Conservation (phyloP, 1,284 basidiomycete species). For the Coriolopsis trogii region DNA sequence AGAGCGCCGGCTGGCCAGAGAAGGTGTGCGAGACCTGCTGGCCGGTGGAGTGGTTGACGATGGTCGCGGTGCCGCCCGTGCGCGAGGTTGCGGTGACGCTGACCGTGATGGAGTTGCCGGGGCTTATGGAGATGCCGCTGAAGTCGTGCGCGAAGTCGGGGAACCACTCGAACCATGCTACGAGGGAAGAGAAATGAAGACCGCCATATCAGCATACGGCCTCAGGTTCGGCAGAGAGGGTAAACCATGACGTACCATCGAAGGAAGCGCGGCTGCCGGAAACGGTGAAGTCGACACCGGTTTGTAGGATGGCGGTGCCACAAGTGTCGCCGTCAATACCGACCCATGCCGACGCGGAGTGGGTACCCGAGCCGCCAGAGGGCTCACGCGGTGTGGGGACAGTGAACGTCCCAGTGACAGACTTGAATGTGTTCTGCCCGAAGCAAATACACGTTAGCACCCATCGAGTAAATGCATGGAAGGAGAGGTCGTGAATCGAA, state of each 20-base stretch:
- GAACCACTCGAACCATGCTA: conserved; percentile 45
- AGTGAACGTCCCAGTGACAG: conserved; percentile 36
- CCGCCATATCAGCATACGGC: background rate
- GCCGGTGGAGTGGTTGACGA: conserved; percentile 36
- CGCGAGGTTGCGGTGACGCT: conserved; percentile 33
- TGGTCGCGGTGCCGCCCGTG: conserved; percentile 33
- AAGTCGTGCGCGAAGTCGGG: conserved; percentile 40
- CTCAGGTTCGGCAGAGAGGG: background rate
- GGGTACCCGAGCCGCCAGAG: conserved; percentile 26
- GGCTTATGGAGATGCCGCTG: conserved; percentile 33
- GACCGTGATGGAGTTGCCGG: conserved; percentile 35
- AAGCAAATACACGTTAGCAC: background rate
- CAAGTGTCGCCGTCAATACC: conserved; percentile 25
- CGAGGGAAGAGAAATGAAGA: too few relatives aligned
- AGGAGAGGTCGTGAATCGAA: too few relatives aligned
- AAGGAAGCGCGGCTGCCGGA: conserved; percentile 27
- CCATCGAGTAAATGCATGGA: too few relatives aligned
- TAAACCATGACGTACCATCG: conserved; percentile 26
- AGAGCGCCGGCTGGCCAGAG: conserved; percentile 35
- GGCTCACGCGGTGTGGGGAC: conserved; percentile 31
- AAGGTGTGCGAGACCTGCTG: conserved; percentile 32
- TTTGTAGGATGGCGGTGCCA: conserved; percentile 24
- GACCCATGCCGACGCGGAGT: conserved; percentile 32
- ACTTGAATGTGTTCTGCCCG: conserved; percentile 32
- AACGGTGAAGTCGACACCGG: conserved; percentile 36